phyloP scores from a whole-genome alignment of 1,284 basidiomycete genomes.

The Tilletia caries region DNA sequence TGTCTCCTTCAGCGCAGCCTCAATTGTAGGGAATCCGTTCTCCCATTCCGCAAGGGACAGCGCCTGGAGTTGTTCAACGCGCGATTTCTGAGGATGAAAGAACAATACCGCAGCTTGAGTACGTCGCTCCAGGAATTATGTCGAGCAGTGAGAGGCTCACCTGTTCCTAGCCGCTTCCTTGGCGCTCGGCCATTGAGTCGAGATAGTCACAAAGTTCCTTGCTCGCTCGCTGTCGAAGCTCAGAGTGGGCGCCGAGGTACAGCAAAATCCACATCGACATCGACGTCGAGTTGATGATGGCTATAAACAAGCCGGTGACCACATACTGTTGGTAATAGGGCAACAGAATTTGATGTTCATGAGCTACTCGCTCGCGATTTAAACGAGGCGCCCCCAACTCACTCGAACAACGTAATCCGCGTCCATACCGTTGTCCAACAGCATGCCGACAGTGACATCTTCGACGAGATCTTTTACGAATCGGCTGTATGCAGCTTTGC shows the following conservation, averaged over 20 bases:
- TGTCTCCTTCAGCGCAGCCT: conserved; percentile 29
- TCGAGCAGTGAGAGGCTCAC: neutral
- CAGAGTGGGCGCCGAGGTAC: conserved; percentile 22
- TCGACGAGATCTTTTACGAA: conserved; percentile 24
- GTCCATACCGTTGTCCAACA: conserved; percentile 27
- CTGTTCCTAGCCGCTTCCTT: conserved; percentile 25
- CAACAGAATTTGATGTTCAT: too few relatives aligned
- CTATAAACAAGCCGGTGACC: conserved; percentile 33
- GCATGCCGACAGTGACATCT: conserved; percentile 29
- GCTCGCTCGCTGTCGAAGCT: conserved; percentile 18
- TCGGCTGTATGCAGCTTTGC: conserved; percentile 24
- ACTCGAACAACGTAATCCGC: conserved; percentile 22
- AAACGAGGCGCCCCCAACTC: too few relatives aligned
- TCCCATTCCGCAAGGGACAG: conserved; percentile 27
- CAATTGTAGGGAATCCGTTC: conserved; percentile 22
- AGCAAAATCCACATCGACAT: conserved; percentile 25
- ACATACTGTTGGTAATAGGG: conserved; percentile 15
- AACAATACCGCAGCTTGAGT: too few relatives aligned
- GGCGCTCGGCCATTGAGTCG: conserved; percentile 22
- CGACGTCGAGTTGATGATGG: conserved; percentile 39
- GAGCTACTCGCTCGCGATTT: too few relatives aligned
- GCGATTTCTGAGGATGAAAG: neutral
- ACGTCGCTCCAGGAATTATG: too few relatives aligned
- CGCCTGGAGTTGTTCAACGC: conserved; percentile 3
- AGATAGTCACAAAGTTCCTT: conserved; percentile 25